phyloP scores from a whole-genome alignment of 2,329 filamentous ascomycete genomes.

The Colletotrichum cuscutae region DNA sequence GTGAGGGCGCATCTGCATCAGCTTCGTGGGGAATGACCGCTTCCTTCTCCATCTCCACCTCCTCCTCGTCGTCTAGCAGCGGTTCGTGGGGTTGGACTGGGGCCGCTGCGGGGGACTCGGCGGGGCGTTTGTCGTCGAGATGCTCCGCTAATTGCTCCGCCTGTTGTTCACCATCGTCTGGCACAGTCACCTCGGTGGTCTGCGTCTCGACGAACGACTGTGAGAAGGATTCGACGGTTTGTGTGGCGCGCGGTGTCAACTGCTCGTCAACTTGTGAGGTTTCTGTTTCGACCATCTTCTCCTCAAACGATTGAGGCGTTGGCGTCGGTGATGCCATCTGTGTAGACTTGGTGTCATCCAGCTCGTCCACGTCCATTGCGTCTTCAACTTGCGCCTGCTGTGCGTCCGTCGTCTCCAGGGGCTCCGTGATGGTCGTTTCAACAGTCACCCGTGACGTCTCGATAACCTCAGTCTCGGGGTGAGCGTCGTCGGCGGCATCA shows the following conservation, averaged over 20 bases:
- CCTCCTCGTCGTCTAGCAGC: neutral
- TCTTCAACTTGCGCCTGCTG: neutral
- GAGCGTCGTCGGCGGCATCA: neutral
- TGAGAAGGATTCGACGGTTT: conserved; percentile 10
- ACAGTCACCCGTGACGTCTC: neutral
- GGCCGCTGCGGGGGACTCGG: neutral
- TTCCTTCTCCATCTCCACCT: neutral
- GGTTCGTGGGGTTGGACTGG: neutral
- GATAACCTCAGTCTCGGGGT: neutral
- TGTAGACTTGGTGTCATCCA: neutral
- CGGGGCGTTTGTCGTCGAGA: neutral
- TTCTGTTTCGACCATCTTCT: neutral
- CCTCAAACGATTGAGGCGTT: conserved; percentile 11
- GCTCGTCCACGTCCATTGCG: conserved; percentile 25
- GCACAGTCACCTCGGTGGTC: conserved; percentile 17
- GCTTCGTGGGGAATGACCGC: neutral
- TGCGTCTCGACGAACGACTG: conserved; percentile 17
- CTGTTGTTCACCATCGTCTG: neutral
- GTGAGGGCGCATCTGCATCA: conserved; percentile 10
- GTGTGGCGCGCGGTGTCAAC: conserved; percentile 17
- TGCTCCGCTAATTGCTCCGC: neutral
- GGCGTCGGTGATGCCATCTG: conserved; percentile 10
- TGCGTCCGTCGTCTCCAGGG: neutral
- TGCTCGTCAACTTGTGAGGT: neutral
- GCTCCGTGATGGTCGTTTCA: neutral